These are phyloP conservation scores for Aspergillus sp. DNA, from an alignment of 2,329 filamentous ascomycete species.

Conservation along the genomic window DNA sequence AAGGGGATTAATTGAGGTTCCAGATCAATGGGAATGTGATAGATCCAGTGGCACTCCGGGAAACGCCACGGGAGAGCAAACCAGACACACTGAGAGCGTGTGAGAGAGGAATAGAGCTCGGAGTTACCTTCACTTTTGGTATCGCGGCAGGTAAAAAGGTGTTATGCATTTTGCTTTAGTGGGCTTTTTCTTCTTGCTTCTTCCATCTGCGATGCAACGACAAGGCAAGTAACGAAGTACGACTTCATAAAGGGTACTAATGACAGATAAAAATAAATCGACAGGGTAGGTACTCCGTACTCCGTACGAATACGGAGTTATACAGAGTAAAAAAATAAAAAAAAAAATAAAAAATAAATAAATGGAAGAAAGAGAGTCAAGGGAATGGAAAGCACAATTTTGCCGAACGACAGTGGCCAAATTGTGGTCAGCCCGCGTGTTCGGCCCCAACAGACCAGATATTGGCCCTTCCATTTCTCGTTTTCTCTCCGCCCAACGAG, in stretches of 20 bases:
- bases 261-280: neutral
- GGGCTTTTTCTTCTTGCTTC: neutral
- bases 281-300: neutral
- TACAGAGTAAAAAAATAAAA: too few species aligned
- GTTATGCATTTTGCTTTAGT: neutral
- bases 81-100: neutral
- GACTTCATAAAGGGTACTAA: neutral
- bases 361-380: neutral
- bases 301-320: neutral
- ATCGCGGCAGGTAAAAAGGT: neutral
- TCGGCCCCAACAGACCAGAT: neutral
- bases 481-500: neutral
- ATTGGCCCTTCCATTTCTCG: neutral
- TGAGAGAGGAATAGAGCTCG: neutral
- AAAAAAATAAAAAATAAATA: neutral
- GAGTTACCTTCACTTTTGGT: neutral
- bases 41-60: slow-evolving; percentile 13
- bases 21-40: slow-evolving; percentile 20
- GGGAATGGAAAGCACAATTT: neutral
- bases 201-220: neutral
- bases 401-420: neutral
- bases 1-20: slow-evolving; percentile 11
- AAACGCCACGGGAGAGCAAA: neutral
- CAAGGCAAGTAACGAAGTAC: neutral
- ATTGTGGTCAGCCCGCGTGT: neutral